Evolutionary conservation across 1,284 basidiomycete genomes (phyloP).

Genomic region (Lentinus polychrous): DNA sequence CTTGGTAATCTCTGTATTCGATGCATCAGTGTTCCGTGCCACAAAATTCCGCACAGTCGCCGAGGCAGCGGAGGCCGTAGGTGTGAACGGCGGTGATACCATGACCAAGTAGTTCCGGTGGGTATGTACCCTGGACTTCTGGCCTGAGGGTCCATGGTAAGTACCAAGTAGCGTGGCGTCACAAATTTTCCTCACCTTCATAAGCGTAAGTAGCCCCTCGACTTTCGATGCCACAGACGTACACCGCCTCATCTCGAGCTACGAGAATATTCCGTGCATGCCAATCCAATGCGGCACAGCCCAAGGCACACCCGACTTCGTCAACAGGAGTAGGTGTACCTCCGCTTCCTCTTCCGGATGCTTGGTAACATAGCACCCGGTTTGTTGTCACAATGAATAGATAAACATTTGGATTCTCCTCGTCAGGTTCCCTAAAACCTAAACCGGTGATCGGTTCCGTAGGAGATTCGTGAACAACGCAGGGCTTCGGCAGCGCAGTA

Average conservation of each 20-base stretch:
- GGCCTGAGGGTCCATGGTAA: constrained; percentile 32
- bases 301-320: constrained; percentile 79
- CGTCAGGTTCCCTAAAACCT: constrained; percentile 70
- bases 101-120: constrained; percentile 83
- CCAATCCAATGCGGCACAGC: constrained; percentile 81
- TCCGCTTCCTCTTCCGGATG: constrained; percentile 71
- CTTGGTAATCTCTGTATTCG: constrained; percentile 68
- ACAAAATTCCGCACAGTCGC: constrained; percentile 75
- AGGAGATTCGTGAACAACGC: constrained; percentile 71
- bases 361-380: constrained; percentile 72
- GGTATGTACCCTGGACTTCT: constrained; percentile 64
- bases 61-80: constrained; percentile 58
- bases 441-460: constrained; percentile 89
- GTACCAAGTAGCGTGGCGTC: too few relatives aligned
- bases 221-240: constrained; percentile 79
- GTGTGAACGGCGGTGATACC: constrained; percentile 77
- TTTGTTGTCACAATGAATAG: constrained; percentile 89
- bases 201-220: constrained; percentile 85
- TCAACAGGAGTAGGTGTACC: constrained; percentile 67
- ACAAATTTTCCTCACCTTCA: constrained; percentile 72
- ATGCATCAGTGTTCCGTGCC: constrained; percentile 37
- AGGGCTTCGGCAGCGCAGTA: constrained; percentile 73
- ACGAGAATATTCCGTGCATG: constrained; percentile 71
- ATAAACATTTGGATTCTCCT: constrained; percentile 45
- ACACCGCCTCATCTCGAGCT: constrained; percentile 90